phyloP scores from a whole-genome alignment of 192 early-diverging fungal species.

The Helicostylum pulchrum region DNA sequence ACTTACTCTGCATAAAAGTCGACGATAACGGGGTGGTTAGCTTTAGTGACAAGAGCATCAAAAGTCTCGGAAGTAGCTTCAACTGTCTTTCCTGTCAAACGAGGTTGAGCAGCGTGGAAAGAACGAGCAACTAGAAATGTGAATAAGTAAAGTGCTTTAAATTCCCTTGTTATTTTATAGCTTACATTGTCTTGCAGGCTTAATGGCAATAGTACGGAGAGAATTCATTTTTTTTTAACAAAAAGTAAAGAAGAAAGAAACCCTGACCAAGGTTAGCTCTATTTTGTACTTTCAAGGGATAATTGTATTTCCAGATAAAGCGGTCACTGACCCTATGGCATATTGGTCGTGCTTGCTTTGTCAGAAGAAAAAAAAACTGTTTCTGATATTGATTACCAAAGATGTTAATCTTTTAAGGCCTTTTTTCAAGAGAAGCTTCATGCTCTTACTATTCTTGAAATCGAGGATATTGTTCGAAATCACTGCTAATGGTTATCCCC shows the following conservation, averaged over 20 bases:
- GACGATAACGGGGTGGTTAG: conserved; percentile 69
- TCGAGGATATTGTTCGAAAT: too few species aligned
- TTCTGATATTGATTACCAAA: too few species aligned
- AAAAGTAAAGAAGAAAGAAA: neutral
- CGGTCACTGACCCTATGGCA: too few species aligned
- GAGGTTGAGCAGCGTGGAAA: conserved; percentile 19
- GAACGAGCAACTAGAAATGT: conserved; percentile 7
- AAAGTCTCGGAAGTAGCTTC: conserved; percentile 62
- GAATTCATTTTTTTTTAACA: conserved; percentile 9
- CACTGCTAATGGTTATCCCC: too few species aligned
- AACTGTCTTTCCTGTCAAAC: conserved; percentile 45
- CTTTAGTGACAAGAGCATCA: conserved; percentile 50
- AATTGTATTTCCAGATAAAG: too few species aligned
- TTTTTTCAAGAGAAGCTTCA: too few species aligned
- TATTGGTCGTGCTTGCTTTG: too few species aligned
- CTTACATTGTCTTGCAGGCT: conserved; percentile 6
- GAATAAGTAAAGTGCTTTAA: neutral
- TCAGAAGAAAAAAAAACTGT: too few species aligned
- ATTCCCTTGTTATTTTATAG: neutral
- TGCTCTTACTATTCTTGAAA: too few species aligned
- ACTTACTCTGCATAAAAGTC: conserved; percentile 78
- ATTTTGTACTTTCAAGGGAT: neutral
- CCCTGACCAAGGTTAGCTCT: neutral
- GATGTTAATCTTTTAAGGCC: too few species aligned
- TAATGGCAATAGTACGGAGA: conserved; percentile 21